Evolutionary conservation across 2,329 filamentous ascomycete species (phyloP), one percentile per base, ranked within the genome.

Genomic region (Xylaria sp.): DNA sequence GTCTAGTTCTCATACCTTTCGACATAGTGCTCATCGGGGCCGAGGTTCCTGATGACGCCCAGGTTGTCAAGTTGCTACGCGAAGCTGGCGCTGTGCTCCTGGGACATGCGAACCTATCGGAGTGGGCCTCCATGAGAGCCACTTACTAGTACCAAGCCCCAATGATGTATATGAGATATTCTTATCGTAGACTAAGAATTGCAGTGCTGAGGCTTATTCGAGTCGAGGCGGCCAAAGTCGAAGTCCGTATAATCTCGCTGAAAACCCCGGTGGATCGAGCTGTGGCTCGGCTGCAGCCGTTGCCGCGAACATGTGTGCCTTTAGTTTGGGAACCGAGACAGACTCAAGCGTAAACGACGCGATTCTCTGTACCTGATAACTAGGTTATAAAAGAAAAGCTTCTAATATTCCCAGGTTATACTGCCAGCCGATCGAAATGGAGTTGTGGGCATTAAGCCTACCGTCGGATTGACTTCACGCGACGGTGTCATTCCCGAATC

Each of bases 361-460:
- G 41, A 4, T 18, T 23, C n/a, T 5, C 18, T 36, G 3, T 12
- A 15, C 2, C 7, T 20, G 12, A 34, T 60, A 4, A n/a, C 7
- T 52, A 23, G 43, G 8, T 4, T 10, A 1, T 45, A 5, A 5
- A 41, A 18, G 0, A 18, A 2, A 2, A 8, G 32, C 25, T 20
- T 23, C 39, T 68, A 3, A 56, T 15, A 2, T 5, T 45, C 23
- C n/a, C 23, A 65, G 63, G 30, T 94, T 18, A 92, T 93, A 74
- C 90, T 88, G 76, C 92, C 92, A 0, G 90, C 91, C 0, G 86
- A 90, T 76, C 82, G 90, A 4, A 92, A 91, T 74, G 85, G 83
- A 1, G 76, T 94, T 1, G 90, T 93, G 1, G 91, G 91, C 3
- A 86, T 94, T 77, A 94, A 93, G 79, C 91, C 91, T 1, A 93